Evolutionary conservation across 2,329 filamentous ascomycete genomes (phyloP).

Genomic region (Coniochaeta prunicola): DNA sequence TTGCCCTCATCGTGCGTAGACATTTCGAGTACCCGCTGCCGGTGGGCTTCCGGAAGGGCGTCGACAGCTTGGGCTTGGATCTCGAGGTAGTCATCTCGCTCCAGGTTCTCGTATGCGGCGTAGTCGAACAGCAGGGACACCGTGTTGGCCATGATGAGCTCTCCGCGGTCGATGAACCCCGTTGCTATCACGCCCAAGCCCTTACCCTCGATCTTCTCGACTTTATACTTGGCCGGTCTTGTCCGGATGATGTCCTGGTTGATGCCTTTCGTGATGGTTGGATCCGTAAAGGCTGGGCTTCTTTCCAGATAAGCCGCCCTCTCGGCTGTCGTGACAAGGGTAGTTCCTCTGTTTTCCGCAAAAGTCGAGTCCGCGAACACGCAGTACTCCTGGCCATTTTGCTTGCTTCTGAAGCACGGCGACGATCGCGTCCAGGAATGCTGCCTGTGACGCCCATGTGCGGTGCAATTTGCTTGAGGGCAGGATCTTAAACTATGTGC

Average conservation of each 20-base stretch:
- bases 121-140: conserved; percentile 32
- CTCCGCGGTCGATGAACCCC: conserved; percentile 24
- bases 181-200: conserved; percentile 29
- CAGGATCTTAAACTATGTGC: not conserved
- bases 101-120: conserved; percentile 22
- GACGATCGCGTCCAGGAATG: not conserved
- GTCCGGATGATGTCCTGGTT: conserved; percentile 17
- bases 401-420: conserved; percentile 18
- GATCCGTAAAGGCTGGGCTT: conserved; percentile 19
- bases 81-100: conserved; percentile 14
- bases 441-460: not conserved
- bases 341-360: conserved; percentile 28
- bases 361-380: conserved; percentile 26
- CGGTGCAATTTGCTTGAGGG: not conserved
- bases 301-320: conserved; percentile 21
- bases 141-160: conserved; percentile 32
- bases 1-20: conserved; percentile 23
- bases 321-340: conserved; percentile 26
- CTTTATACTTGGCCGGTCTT: conserved; percentile 18
- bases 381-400: conserved; percentile 19
- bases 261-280: conserved; percentile 11
- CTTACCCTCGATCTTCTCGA: conserved; percentile 30
- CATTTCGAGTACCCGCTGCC: conserved; percentile 24
- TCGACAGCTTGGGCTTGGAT: conserved; percentile 24
- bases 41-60: conserved; percentile 22